Base-by-base conservation (phyloP, 306 rosid genomes). In the Astragalus glycyphyllos region DNA sequence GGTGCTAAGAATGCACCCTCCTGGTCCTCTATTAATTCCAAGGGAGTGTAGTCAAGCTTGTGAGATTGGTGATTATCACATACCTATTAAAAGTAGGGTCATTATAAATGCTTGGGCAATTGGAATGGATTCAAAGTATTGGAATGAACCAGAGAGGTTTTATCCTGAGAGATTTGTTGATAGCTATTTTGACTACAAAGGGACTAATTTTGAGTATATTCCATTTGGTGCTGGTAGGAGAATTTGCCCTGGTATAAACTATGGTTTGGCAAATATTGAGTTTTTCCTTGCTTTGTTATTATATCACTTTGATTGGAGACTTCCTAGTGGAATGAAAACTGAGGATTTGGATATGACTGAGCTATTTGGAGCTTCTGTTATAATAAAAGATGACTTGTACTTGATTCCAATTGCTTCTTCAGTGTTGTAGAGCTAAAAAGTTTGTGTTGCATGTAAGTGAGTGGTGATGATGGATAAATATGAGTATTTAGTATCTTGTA, bases 201-300 rank as follows among this genome's bases (percentile, higher is more conserved):
- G 65, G 0, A 41, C 4, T 5, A 41, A 12, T 8, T 76, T 76
- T 16, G 65, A 76, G 58, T 76, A 14, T 6, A 69, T 76, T 14
- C 80, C 80, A 7, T 80, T 81, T 64, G 85, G 82, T 8, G 77
- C 76, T 13, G 76, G 82, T 5, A 77, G 72, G 32, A 77, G 76
- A 60, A 69, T 76, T 8, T 76, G 80, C 42, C 70, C 80, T 0
- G 71, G 75, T 0, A 50, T 60, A 1, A 8, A 44, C 17, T 76
- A 20, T 16, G 80, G 80, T 29, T 1, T 76, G 16, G 46, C 69
- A 17, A 76, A 69, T 12, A 23, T 76, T 76, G 80, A 76, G 45
- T 2, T 48, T 51, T 6, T 54, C 1, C 47, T 81, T 14, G 80
- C 74, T 8, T 7, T 45, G 54, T 59, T 68, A 34, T 47, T 77